These are phyloP conservation scores for Cucumis hystrix DNA, from an alignment of 306 rosid species.

Conservation along the genomic window DNA sequence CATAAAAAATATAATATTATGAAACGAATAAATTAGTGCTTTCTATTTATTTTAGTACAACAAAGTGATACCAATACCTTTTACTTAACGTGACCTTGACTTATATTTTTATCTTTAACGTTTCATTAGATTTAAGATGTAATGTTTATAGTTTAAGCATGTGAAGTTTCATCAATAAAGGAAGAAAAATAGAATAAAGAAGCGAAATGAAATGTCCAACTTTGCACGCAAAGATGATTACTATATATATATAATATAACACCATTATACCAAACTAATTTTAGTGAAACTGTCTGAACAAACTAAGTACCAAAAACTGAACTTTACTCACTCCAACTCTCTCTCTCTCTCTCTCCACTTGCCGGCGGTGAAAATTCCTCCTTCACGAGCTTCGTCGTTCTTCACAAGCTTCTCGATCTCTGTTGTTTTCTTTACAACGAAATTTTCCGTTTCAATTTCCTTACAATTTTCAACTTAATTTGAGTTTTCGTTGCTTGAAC, in stretches of 20 bases:
- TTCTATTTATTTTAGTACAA: too few relatives aligned
- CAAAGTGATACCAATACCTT: too few relatives aligned
- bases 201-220: not conserved
- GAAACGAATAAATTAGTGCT: too few relatives aligned
- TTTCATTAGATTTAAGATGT: too few relatives aligned
- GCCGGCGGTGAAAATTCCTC: not conserved
- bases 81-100: too few relatives aligned
- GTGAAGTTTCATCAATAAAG: too few relatives aligned
- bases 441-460: not conserved
- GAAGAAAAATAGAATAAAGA: not conserved
- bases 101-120: too few relatives aligned
- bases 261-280: not conserved
- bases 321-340: not conserved
- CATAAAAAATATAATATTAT: too few relatives aligned
- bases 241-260: not conserved
- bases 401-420: constrained; percentile 20
- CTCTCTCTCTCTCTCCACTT: not conserved
- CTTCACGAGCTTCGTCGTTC: not conserved
- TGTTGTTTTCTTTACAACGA: not conserved
- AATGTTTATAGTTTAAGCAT: too few relatives aligned
- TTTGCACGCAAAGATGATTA: not conserved
- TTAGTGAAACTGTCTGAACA: not conserved
- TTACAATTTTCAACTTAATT: constrained; percentile 10
- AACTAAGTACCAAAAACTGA: not conserved
- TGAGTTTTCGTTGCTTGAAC: not conserved